Evolutionary conservation across 2,329 filamentous ascomycete genomes (phyloP), one percentile per base, ranked within the genome.

Genomic region (Hymenoscyphus infarciens): DNA sequence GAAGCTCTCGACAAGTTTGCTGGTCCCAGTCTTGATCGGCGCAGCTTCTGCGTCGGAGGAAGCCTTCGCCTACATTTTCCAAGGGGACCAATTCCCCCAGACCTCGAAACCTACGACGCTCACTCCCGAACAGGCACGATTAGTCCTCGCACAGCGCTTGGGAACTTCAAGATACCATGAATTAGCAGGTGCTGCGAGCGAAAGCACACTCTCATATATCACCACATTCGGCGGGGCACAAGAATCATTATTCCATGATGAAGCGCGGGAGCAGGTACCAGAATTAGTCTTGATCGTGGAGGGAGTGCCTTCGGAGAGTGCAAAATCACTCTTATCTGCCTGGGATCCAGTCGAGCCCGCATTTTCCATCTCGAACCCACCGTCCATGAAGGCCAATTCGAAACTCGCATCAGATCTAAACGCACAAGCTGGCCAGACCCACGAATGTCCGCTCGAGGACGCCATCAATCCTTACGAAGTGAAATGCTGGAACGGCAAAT

Each of bases 271-370:
- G 31, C 65, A 68, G 61, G 61, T 63, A 62, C 31, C 70, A 65
- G 86, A 90, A 74, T 79, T 89, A 45, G 75, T 89, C 29, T 75
- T 88, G 59, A 74, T 85, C 68, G 76, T 88, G 58, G 81, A 87
- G 71, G 84, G 86, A 70, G 77, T 83, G 74, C 80, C 78, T 19
- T 68, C 76, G 16, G 71, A 78, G 52, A 79, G 82, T 56, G 76
- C 79, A 59, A 68, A 74, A 58, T 67, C 72, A 49, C 61, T 83
- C 27, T 76, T 79, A 61, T 75, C 78, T n/a, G 76, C 79, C 7
- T 74, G 81, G 58, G 72, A 66, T 45, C 66, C 69, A 19, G 63
- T 75, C 25, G 72, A 77, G 29, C 79, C 80, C 11, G 76, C 81
- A 1, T 87, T 87, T 63, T 78, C 76, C 6, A 80, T 82, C 63